A percentile compares a stretch with the other conserved stretches of the same genome.
These are phyloP conservation scores for Lasiodiplodia hormozganensis DNA, from an alignment of 2,329 filamentous ascomycete species.

Conservation along the genomic window DNA sequence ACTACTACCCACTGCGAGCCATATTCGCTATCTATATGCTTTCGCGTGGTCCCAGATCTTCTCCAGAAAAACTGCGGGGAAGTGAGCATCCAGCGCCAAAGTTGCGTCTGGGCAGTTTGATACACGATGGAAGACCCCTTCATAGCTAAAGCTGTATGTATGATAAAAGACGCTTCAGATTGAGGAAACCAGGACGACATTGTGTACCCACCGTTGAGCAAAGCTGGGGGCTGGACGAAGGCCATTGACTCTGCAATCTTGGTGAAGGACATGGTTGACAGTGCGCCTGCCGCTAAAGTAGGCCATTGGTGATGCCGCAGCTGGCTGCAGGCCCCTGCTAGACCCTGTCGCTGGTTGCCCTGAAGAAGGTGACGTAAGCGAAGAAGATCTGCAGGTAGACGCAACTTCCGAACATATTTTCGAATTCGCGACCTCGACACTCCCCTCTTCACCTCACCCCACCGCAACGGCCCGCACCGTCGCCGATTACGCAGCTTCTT, in stretches of 20 bases:
- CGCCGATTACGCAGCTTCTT: neutral
- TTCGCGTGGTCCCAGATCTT: neutral
- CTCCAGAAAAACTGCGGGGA: neutral
- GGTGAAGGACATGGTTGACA: neutral
- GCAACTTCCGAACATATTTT: conserved; percentile 29
- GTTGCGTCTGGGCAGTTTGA: too few relatives aligned
- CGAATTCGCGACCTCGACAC: conserved; percentile 1
- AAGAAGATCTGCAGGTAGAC: conserved; percentile 18
- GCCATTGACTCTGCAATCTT: neutral
- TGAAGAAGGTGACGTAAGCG: conserved; percentile 27
- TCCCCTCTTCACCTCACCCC: conserved; percentile 6
- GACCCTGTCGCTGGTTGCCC: conserved; percentile 11
- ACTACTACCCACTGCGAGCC: neutral
- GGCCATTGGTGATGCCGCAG: neutral
- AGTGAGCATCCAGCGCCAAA: neutral
- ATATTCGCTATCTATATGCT: neutral
- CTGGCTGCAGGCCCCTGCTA: conserved; percentile 1
- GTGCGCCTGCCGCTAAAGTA: neutral
- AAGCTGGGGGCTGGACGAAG: neutral
- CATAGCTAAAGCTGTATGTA: too few relatives aligned
- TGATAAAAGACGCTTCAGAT: too few relatives aligned
- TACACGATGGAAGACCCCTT: too few relatives aligned
- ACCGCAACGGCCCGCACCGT: neutral
- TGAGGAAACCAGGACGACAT: too few relatives aligned
- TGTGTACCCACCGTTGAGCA: neutral